phyloP scores from a whole-genome alignment of 164 flowering plant species.

The grape (Vitis vinifera) region DNA sequence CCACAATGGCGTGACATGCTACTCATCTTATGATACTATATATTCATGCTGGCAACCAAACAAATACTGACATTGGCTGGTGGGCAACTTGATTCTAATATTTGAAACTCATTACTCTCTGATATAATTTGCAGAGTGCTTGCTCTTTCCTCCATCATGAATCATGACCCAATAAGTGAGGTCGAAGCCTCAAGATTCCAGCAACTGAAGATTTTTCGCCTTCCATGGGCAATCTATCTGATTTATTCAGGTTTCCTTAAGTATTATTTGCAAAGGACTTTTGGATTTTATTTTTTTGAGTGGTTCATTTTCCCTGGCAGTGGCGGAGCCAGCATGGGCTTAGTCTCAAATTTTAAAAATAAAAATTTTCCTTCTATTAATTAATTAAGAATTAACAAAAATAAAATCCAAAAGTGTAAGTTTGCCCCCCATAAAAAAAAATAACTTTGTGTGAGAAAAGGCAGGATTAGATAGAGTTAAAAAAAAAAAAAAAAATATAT shows the following conservation, averaged over 20 bases:
- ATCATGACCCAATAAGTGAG: slow-evolving; percentile 44
- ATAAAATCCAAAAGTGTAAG: too few species aligned
- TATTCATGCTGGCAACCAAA: not conserved
- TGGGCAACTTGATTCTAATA: slow-evolving; percentile 8
- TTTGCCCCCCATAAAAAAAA: too few species aligned
- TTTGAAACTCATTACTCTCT: slow-evolving; percentile 30
- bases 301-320: slow-evolving; percentile 11
- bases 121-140: slow-evolving; percentile 46
- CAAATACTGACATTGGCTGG: slow-evolving; percentile 14
- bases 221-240: slow-evolving; percentile 25
- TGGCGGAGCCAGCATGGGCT: too few species aligned
- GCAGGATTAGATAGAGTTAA: too few species aligned
- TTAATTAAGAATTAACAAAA: too few species aligned
- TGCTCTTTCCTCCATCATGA: slow-evolving; percentile 37
- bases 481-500: too few species aligned
- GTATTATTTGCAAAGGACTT: slow-evolving; percentile 10
- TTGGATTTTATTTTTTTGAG: slow-evolving; percentile 6
- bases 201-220: slow-evolving; percentile 33
- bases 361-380: too few species aligned
- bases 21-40: not conserved
- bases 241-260: slow-evolving; percentile 27
- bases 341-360: too few species aligned
- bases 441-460: too few species aligned
- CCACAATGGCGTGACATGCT: not conserved
- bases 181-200: slow-evolving; percentile 33